Percentiles rank a stretch among this genome's conserved stretches.
phyloP scores from a whole-genome alignment of 1,284 basidiomycete species.

The Microbotryomycetes sp. region DNA sequence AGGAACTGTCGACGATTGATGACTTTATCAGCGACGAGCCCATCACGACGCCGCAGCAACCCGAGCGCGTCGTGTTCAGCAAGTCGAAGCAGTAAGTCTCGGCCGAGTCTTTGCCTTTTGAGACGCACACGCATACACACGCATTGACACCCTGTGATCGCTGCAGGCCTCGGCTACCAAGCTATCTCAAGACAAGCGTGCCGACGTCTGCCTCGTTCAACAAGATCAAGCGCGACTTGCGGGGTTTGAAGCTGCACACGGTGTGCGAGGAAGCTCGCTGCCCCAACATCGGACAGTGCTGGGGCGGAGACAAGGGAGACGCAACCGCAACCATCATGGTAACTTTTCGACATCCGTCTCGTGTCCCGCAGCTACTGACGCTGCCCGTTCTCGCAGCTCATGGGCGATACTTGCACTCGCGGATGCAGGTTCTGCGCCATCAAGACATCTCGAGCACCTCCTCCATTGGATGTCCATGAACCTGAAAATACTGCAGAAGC shows the following conservation, averaged over 20 bases:
- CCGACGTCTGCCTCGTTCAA: constrained; percentile 83
- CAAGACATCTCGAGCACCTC: constrained; percentile 82
- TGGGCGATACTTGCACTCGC: constrained; percentile 99
- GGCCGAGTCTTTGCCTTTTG: no score
- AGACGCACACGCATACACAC: no score
- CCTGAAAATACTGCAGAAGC: constrained; percentile 98
- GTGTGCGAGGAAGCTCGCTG: constrained; percentile 99
- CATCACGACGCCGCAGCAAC: constrained; percentile 30
- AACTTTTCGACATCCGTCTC: constrained; percentile 29
- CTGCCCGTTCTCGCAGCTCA: constrained; percentile 54
- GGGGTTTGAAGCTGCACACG: constrained; percentile 84
- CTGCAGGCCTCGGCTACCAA: constrained; percentile 74
- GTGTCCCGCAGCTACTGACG: not conserved
- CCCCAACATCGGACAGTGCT: constrained; percentile 98
- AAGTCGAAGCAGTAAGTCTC: constrained; percentile 61
- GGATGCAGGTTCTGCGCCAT: constrained; percentile 97
- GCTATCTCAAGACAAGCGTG: constrained; percentile 72
- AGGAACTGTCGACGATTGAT: constrained; percentile 64
- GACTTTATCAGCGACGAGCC: constrained; percentile 69
- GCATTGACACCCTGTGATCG: rapidly evolving
- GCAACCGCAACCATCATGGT: constrained; percentile 99
- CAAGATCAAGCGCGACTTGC: constrained; percentile 89
- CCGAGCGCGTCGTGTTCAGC: constrained; percentile 64
- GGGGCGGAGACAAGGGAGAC: constrained; percentile 77
- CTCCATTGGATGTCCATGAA: constrained; percentile 90